Percentiles rank a stretch among this genome's conserved stretches.
phyloP scores from a whole-genome alignment of 257 asterid species.

The Solanum chaucha region DNA sequence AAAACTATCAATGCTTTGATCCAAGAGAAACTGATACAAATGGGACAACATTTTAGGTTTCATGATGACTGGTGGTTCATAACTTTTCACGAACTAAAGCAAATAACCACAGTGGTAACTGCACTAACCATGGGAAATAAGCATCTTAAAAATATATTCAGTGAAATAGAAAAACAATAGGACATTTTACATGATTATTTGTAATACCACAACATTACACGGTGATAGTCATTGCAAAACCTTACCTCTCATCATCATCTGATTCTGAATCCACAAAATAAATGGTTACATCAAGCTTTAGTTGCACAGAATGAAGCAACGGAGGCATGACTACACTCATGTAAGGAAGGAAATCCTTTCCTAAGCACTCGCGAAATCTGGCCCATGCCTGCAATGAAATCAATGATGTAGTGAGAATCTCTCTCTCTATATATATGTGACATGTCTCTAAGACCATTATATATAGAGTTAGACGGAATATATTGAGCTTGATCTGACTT shows the following conservation, averaged over 20 bases:
- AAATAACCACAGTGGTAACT: background rate
- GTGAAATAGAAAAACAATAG: background rate
- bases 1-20: background rate
- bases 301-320: constrained; percentile 80
- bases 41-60: background rate
- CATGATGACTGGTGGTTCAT: background rate
- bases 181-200: background rate
- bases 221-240: background rate
- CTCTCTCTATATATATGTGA: background rate
- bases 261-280: constrained; percentile 83
- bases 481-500: background rate
- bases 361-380: constrained; percentile 85
- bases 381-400: constrained; percentile 68
- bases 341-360: constrained; percentile 92
- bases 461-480: background rate
- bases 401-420: background rate
- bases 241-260: constrained; percentile 84
- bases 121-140: background rate
- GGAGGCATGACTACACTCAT: constrained; percentile 96
- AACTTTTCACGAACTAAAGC: background rate
- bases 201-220: background rate
- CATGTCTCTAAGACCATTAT: background rate
- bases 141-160: background rate
- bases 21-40: background rate
- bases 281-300: constrained; percentile 78